phyloP scores from a whole-genome alignment of 2,329 filamentous ascomycete genomes.

The Lasiodiplodia gonubiensis region DNA sequence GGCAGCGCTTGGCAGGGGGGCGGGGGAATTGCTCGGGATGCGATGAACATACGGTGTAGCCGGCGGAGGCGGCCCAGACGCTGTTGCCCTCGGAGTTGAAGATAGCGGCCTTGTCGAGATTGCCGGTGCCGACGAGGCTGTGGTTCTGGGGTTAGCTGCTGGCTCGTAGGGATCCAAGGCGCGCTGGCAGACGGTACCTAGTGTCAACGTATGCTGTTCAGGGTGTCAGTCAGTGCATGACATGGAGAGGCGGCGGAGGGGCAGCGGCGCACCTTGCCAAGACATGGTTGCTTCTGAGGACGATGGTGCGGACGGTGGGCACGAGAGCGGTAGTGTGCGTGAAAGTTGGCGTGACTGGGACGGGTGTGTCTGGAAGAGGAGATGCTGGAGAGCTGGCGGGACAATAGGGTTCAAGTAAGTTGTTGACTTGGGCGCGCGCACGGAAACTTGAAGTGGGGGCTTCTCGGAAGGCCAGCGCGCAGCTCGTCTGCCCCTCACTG shows the following conservation, averaged over 20 bases:
- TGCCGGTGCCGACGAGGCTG: conserved; percentile 51
- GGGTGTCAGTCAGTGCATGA: conserved; percentile 34
- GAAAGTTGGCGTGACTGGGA: conserved; percentile 33
- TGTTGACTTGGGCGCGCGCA: conserved; percentile 27
- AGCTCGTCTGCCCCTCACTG: conserved; percentile 27
- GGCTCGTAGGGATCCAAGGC: background rate
- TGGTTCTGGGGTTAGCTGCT: conserved; percentile 27
- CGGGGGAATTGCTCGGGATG: conserved; percentile 17
- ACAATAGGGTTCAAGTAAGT: conserved; percentile 30
- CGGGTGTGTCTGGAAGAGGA: conserved; percentile 37
- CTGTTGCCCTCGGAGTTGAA: conserved; percentile 56
- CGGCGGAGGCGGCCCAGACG: conserved; percentile 82
- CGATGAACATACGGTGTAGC: conserved; percentile 70
- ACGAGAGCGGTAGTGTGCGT: conserved; percentile 25
- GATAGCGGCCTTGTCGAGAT: conserved; percentile 57
- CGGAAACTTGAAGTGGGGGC: conserved; percentile 28
- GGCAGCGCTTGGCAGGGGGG: background rate
- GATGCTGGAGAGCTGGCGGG: conserved; percentile 28
- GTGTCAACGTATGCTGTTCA: conserved; percentile 49
- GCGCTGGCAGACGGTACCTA: conserved; percentile 38
- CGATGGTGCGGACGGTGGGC: conserved; percentile 13
- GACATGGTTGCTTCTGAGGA: conserved; percentile 43
- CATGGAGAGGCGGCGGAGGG: conserved; percentile 17
- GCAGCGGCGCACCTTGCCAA: conserved; percentile 48
- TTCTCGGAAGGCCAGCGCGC: conserved; percentile 23